Evolutionary conservation across 139 green algal species (phyloP), one percentile per base, ranked within the genome.

Genomic region (Haematococcus sp.): DNA sequence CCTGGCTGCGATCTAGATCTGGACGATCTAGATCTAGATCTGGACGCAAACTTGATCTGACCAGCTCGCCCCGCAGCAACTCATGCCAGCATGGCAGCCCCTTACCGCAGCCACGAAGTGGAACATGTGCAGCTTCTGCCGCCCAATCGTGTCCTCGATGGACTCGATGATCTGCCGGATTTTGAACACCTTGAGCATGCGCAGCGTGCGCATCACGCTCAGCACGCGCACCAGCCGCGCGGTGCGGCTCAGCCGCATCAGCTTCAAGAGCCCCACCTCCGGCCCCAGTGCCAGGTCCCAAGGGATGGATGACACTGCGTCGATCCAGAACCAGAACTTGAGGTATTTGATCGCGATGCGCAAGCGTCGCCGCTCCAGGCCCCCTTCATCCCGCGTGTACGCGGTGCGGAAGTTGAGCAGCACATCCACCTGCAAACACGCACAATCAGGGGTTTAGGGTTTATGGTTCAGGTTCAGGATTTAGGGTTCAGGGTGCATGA

Each of bases 361-460:
- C n/a, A 65, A 16, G 23, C 58, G 58, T 22, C 25, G 28, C 17
- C 11, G 15, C n/a, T 40, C 25, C 11, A 65, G 11, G 3, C 30
- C 58, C n/a, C 58, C 58, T 34, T 65, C 58, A 4, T 65, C 25
- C 74, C 77, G 44, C 32, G 73, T 20, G 31, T 70, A 74, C 43
- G 70, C 68, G 20, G 67, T 80, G 2, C 60, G 31, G 65, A 82
- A 82, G 71, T 77, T 82, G 34, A 79, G 64, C 27, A 55, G 66
- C 4, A 82, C 56, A 66, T 85, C 80, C 9, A 69, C 40, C 40
- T 49, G 40, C 40, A 49, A 11, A 49, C 40, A 49, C 40, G 40
- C 40, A 49, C 7, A 49, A 49, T 49, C 11, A n/a, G n/a, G n/a
- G n/a, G n/a, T n/a, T n/a, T n/a, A n/a, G n/a, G n/a, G n/a, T n/a